Conservation (phyloP, 768 basidiomycete species). For the Termitomyces sp. region DNA sequence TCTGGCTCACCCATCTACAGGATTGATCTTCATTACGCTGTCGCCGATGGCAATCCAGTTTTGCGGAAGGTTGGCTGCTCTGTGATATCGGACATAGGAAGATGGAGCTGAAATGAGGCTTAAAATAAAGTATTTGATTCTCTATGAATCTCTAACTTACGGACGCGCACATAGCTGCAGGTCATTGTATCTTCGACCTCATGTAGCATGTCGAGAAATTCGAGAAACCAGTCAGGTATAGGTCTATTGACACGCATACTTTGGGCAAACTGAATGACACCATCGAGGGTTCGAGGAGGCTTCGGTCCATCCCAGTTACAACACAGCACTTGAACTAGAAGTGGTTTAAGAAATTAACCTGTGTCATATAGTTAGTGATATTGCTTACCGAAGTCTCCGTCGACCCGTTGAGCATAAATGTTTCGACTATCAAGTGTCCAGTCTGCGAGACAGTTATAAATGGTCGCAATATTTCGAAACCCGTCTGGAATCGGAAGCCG, state of each 20-base stretch:
- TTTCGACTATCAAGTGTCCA: slow-evolving; percentile 1
- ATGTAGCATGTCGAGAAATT: slow-evolving; percentile 22
- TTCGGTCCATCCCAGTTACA: not conserved
- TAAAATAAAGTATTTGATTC: not conserved
- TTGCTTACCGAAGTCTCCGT: slow-evolving; percentile 1
- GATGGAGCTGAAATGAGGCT: slow-evolving; percentile 13
- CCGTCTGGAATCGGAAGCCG: slow-evolving; percentile 1
- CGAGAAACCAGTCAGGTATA: slow-evolving; percentile 22
- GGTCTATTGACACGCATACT: slow-evolving; percentile 12
- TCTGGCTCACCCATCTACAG: slow-evolving; percentile 5
- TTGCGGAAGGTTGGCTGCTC: slow-evolving; percentile 18
- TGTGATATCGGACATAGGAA: slow-evolving; percentile 22
- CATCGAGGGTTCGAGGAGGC: slow-evolving; percentile 12
- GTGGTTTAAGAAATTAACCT: not conserved
- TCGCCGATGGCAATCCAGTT: slow-evolving; percentile 32
- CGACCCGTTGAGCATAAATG: not conserved
- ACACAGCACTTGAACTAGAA: slow-evolving; percentile 1
- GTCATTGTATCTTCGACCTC: slow-evolving; percentile 16
- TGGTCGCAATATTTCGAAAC: slow-evolving; percentile 1
- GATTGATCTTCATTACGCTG: slow-evolving; percentile 21
- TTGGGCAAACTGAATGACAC: slow-evolving; percentile 7
- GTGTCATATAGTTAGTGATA: not conserved
- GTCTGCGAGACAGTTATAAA: slow-evolving; percentile 2
- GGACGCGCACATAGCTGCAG: slow-evolving; percentile 5
- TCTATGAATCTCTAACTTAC: slow-evolving; percentile 10